Conservation (phyloP, 306 rosid genomes). For the Malus fusca region DNA sequence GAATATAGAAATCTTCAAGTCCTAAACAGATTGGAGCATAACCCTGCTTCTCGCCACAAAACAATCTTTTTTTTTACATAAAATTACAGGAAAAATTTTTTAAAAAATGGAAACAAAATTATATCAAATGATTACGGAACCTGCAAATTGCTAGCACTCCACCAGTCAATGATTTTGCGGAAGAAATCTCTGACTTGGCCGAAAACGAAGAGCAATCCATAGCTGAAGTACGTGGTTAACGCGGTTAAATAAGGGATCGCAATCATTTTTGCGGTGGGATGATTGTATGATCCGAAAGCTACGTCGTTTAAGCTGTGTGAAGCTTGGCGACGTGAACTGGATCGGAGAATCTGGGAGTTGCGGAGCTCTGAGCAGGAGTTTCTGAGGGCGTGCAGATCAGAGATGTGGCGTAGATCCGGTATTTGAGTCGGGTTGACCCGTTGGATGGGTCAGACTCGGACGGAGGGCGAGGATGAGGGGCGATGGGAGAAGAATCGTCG, state of each 20-base stretch:
- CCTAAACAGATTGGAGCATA: conserved; percentile 93
- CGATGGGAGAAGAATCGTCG: background rate
- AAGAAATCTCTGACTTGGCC: conserved; percentile 85
- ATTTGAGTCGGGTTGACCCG: background rate
- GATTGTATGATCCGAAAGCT: background rate
- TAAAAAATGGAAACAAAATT: background rate
- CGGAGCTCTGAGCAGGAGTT: background rate
- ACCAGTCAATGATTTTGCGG: conserved; percentile 66
- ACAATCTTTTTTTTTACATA: background rate
- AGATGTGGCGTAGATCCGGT: background rate
- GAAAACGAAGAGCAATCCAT: conserved; percentile 75
- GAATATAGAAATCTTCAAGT: conserved; percentile 79
- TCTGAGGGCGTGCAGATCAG: background rate
- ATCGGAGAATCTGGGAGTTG: background rate
- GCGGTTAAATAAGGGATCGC: conserved; percentile 84
- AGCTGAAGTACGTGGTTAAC: conserved; percentile 87
- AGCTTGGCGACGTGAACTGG: background rate
- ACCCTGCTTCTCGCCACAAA: conserved; percentile 30
- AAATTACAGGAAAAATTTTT: background rate
- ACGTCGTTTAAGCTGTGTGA: background rate
- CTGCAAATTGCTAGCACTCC: conserved; percentile 56
- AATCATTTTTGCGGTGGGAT: conserved; percentile 23
- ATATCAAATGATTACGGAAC: conserved; percentile 7
- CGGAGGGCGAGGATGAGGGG: background rate
- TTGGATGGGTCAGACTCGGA: background rate